Base-by-base conservation (phyloP, 164 flowering plant genomes). In the Stephania cephalantha region DNA sequence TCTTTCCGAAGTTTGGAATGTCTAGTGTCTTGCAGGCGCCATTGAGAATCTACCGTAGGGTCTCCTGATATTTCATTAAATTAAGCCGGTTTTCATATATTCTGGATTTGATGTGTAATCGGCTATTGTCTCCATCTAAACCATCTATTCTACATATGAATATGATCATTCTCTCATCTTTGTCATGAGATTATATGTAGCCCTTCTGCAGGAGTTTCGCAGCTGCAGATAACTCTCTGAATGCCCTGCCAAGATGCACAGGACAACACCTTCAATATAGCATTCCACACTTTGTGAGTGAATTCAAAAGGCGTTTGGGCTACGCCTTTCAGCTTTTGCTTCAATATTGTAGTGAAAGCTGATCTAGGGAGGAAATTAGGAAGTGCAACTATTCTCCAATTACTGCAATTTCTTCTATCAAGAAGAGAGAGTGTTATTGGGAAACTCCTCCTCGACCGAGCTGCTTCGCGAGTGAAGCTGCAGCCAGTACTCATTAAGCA, bases 81-180 rank as follows among this genome's bases (percentile, higher is more conserved):
- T 20, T 3, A 53, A 44, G 15, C 64, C 64, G 10, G 65, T 48
- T 2, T 8, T 22, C 73, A 71, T 44, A 18, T 71, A 71, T 17
- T 71, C 73, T 7, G 65, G 73, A 71, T 53, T 71, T 10, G 55
- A 71, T 4, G 73, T 71, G 18, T 71, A 71, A 22, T 52, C 73
- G 1, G 46, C 63, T 1, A 53, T 20, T 46, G 29, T 71, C 65
- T 71, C 73, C 73, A 71, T 71, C 46, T 71, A 44, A 17, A 52
- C n/a, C 64, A 71, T 71, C 64, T 71, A 45, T 0, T 71, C 12
- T 17, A 71, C 64, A 20, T 35, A 31, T 9, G 12, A 35, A 2
- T 22, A 1, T 18, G 73, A 52, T 53, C 44, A 8, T 13, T 48
- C 42, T 18, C 46, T 71, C n/a, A 71, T 6, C 45, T 71, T 48